These are phyloP conservation scores for Leccinellum albellum DNA, from an alignment of 768 basidiomycete species.

Conservation along the genomic window DNA sequence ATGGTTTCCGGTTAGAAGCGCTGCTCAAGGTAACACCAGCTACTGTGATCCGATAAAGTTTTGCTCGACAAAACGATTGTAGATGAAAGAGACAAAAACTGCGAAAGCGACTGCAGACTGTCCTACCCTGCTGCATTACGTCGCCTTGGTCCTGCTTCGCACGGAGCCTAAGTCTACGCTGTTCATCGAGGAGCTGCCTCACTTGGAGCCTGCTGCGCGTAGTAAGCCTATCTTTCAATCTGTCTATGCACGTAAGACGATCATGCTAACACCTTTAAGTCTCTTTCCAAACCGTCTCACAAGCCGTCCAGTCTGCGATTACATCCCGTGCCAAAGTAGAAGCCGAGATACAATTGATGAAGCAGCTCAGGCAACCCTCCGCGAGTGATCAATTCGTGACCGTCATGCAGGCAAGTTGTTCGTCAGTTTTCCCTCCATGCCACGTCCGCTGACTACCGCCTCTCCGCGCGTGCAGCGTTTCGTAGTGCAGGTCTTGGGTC, in stretches of 20 bases:
- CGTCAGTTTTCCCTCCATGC: not conserved
- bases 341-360: slow-evolving; percentile 48
- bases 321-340: slow-evolving; percentile 55
- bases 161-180: slow-evolving; percentile 60
- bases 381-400: slow-evolving; percentile 58
- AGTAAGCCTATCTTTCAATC: slow-evolving; percentile 36
- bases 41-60: not conserved
- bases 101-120: slow-evolving; percentile 63
- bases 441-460: not conserved
- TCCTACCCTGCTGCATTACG: slow-evolving; percentile 87
- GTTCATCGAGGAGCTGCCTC: slow-evolving; percentile 79
- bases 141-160: slow-evolving; percentile 71
- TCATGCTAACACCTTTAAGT: slow-evolving; percentile 41
- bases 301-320: slow-evolving; percentile 56
- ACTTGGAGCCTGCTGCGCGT: slow-evolving; percentile 78
- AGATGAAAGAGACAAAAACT: slow-evolving; percentile 85
- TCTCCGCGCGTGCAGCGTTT: slow-evolving; percentile 23
- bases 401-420: slow-evolving; percentile 61
- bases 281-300: slow-evolving; percentile 61
- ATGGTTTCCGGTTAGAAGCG: slow-evolving; percentile 81
- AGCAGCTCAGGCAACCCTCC: slow-evolving; percentile 28
- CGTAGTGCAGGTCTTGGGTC: slow-evolving; percentile 37
- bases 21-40: slow-evolving; percentile 63
- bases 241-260: not conserved
- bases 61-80: not conserved